These are phyloP conservation scores for Mycena albidolilacea DNA, from an alignment of 768 basidiomycete species.

Conservation along the genomic window DNA sequence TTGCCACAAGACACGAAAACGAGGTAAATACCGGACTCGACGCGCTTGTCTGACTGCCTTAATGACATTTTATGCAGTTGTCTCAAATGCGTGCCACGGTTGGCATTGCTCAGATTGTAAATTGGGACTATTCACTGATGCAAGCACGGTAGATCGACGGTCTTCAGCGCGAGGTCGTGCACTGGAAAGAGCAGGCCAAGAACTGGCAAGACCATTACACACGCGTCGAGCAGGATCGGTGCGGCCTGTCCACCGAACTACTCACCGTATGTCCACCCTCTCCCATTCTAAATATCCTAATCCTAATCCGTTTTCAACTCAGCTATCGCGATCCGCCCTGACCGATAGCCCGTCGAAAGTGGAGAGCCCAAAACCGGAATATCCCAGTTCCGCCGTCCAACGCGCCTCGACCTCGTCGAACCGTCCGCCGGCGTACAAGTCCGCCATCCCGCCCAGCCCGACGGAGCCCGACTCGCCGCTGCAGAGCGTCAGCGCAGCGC, in stretches of 20 bases:
- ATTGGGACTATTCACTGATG: slow-evolving; percentile 48
- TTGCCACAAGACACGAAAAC: slow-evolving; percentile 63
- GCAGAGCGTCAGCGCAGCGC: slow-evolving; percentile 18
- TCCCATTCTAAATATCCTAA: slow-evolving; percentile 1
- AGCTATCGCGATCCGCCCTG: slow-evolving; percentile 36
- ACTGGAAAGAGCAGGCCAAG: slow-evolving; percentile 83
- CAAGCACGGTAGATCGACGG: slow-evolving; percentile 68
- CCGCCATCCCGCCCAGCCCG: slow-evolving; percentile 45
- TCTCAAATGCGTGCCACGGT: slow-evolving; percentile 51
- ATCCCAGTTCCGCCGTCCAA: slow-evolving; percentile 48
- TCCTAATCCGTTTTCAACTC: not conserved
- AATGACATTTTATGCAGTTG: slow-evolving; percentile 54
- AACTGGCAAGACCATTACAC: slow-evolving; percentile 89
- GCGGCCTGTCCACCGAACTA: slow-evolving; percentile 70
- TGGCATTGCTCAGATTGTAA: not conserved
- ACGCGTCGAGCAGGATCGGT: slow-evolving; percentile 80
- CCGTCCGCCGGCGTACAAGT: slow-evolving; percentile 49
- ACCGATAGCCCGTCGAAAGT: slow-evolving; percentile 55
- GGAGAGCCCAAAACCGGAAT: slow-evolving; percentile 51
- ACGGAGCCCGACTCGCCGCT: slow-evolving; percentile 44
- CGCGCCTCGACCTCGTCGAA: slow-evolving; percentile 48
- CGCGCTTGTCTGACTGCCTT: slow-evolving; percentile 5
- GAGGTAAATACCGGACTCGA: slow-evolving; percentile 19
- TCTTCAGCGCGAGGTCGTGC: slow-evolving; percentile 73
- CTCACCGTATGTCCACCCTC: slow-evolving; percentile 60